Evolutionary conservation across 1,284 basidiomycete genomes (phyloP).

Genomic region (Polyporus tsugae): DNA sequence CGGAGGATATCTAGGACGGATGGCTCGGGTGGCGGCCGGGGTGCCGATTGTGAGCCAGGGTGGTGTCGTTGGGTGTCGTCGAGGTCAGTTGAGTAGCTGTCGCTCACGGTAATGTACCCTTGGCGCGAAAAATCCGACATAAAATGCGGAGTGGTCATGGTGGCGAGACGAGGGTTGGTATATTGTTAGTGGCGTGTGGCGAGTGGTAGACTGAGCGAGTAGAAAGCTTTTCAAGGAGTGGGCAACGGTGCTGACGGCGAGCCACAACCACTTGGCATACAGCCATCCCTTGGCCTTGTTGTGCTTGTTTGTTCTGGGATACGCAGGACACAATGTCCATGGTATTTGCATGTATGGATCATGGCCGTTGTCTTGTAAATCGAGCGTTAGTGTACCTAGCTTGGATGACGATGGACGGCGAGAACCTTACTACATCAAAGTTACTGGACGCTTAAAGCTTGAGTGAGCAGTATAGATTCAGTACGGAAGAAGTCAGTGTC

Average conservation of each 20-base stretch:
- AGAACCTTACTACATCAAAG: too few species aligned
- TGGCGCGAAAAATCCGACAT: background rate
- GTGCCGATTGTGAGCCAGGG: background rate
- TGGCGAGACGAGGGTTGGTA: background rate
- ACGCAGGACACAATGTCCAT: background rate
- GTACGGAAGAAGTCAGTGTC: too few species aligned
- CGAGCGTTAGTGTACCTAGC: too few species aligned
- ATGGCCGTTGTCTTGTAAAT: too few species aligned
- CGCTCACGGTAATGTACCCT: too few species aligned
- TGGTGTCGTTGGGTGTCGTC: background rate
- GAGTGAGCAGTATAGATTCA: too few species aligned
- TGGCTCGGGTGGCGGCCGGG: background rate
- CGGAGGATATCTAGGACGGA: background rate
- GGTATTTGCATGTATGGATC: background rate
- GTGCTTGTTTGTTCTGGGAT: background rate
- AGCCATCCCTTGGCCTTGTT: background rate
- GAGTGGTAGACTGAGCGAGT: background rate
- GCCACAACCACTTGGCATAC: background rate
- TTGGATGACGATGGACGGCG: too few species aligned
- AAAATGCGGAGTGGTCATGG: background rate
- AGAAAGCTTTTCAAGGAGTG: background rate
- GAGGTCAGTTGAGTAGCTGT: background rate
- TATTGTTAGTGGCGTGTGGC: background rate
- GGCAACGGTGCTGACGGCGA: background rate
- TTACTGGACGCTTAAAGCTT: too few species aligned